A percentile compares a stretch with the other conserved stretches of the same genome.
These are phyloP conservation scores for Carex cristatella DNA, from an alignment of 176 grass and related monocot genomes.

Conservation along the genomic window DNA sequence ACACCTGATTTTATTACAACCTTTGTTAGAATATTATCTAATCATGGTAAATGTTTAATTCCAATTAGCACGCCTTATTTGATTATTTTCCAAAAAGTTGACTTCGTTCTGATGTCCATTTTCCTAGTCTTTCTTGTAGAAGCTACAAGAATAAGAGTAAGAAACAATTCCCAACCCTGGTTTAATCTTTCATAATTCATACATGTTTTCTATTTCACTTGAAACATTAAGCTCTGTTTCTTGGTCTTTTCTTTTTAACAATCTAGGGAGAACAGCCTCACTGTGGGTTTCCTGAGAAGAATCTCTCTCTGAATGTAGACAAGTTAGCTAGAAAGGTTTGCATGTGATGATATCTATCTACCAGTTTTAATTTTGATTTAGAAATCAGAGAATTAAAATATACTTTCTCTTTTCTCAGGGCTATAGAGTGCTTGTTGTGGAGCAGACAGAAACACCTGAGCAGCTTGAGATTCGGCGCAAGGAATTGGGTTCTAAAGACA, in stretches of 20 bases:
- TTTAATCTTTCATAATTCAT: background rate
- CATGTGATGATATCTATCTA: conserved; percentile 13
- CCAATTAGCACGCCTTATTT: background rate
- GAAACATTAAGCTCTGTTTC: conserved; percentile 4
- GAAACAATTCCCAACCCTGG: background rate
- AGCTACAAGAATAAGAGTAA: background rate
- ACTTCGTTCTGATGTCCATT: background rate
- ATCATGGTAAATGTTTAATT: background rate
- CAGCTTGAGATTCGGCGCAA: conserved; percentile 89
- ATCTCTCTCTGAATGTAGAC: conserved; percentile 81
- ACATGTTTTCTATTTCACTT: background rate
- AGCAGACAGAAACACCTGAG: conserved; percentile 94
- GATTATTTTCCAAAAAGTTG: background rate
- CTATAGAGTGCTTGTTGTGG: conserved; percentile 86
- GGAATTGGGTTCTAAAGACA: conserved; percentile 83
- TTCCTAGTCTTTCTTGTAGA: background rate
- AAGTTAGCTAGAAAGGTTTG: conserved; percentile 90
- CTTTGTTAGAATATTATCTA: background rate
- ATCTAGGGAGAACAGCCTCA: conserved; percentile 90
- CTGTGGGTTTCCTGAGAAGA: conserved; percentile 98
- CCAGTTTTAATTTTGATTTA: conserved; percentile 12
- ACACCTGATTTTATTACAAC: background rate
- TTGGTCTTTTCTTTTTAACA: conserved; percentile 20
- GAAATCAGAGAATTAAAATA: background rate
- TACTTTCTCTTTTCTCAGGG: conserved; percentile 45